These are phyloP conservation scores for Cytospora piceicola DNA, from an alignment of 2,329 filamentous ascomycete species.

Conservation along the genomic window DNA sequence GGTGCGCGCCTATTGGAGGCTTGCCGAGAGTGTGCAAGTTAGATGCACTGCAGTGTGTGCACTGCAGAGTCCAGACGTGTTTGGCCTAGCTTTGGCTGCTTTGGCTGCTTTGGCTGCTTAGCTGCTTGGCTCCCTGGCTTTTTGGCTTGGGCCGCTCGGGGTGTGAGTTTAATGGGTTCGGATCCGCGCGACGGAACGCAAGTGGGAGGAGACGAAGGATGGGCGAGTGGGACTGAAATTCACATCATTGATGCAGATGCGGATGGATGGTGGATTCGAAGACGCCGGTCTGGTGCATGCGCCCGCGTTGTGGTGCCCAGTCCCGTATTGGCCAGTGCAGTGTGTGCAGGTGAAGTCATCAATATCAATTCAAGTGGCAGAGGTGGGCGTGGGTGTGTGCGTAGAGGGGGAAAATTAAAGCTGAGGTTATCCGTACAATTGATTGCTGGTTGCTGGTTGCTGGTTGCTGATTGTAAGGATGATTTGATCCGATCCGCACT, in stretches of 20 bases:
- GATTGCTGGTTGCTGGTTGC: too few species aligned
- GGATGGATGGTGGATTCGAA: neutral
- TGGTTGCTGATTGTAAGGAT: too few species aligned
- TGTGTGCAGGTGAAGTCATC: neutral
- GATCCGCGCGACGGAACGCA: neutral
- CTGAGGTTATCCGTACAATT: too few species aligned
- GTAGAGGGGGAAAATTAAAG: too few species aligned
- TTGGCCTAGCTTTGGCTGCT: neutral
- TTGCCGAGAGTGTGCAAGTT: neutral
- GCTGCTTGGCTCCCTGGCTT: too few species aligned
- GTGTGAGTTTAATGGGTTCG: neutral
- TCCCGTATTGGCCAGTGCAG: neutral
- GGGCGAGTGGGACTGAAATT: neutral
- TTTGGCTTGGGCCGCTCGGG: neutral
- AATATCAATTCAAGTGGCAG: too few species aligned
- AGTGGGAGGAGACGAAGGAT: conserved; percentile 1
- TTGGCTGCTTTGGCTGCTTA: too few species aligned
- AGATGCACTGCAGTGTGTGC: too few species aligned
- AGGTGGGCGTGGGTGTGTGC: neutral
- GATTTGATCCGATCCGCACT: too few species aligned
- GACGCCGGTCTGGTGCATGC: neutral
- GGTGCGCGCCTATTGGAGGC: conserved; percentile 1
- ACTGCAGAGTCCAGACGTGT: neutral
- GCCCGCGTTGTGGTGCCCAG: neutral
- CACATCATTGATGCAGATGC: neutral